phyloP scores from a whole-genome alignment of 805 yeast species.

The Geotrichum ghanense region DNA sequence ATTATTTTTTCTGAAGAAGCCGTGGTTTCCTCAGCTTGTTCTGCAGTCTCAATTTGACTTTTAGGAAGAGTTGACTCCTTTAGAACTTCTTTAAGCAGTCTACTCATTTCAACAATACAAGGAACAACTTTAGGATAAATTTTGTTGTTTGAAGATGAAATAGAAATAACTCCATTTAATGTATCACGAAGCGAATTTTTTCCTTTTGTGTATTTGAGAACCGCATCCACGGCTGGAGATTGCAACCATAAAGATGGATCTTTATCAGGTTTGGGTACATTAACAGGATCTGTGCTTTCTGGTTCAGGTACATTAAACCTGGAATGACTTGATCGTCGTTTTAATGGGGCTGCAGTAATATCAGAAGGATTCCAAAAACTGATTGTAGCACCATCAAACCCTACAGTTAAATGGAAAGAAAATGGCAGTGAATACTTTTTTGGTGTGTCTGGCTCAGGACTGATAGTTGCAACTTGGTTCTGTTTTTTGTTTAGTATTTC shows the following conservation, averaged over 20 bases:
- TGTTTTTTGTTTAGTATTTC: not conserved
- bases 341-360: conserved; percentile 3
- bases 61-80: conserved; percentile 5
- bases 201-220: conserved; percentile 35
- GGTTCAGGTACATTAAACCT: not conserved
- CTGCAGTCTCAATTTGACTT: not conserved
- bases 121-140: conserved; percentile 72
- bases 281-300: conserved; percentile 17
- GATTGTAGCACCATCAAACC: conserved; percentile 19
- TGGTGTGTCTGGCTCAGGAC: conserved; percentile 1
- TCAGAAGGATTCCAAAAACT: conserved; percentile 16
- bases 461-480: not conserved
- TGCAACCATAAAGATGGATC: conserved; percentile 38
- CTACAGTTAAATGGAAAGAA: conserved; percentile 10
- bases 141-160: conserved; percentile 62
- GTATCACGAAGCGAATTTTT: conserved; percentile 11
- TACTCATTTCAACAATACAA: conserved; percentile 47
- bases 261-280: not conserved
- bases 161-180: conserved; percentile 38
- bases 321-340: not conserved
- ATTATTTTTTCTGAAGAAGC: conserved; percentile 2
- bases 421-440: conserved; percentile 11
- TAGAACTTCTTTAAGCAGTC: conserved; percentile 39
- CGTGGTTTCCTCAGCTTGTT: not conserved
- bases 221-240: conserved; percentile 63